These are phyloP conservation scores for Alnus rubra DNA, from an alignment of 306 rosid genomes.

Conservation along the genomic window DNA sequence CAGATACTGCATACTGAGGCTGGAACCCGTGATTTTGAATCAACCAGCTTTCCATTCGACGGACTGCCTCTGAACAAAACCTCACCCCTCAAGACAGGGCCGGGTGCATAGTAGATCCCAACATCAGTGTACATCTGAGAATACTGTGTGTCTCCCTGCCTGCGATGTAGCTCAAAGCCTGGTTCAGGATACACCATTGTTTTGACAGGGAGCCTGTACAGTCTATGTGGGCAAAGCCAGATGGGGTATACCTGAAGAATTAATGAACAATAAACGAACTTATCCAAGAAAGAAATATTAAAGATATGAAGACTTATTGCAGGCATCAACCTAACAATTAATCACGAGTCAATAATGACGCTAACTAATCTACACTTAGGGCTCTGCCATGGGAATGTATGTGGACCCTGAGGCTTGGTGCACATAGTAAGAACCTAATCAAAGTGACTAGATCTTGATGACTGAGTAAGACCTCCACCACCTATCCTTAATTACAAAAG, in stretches of 20 bases:
- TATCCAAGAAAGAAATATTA: neutral
- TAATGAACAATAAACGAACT: conserved; percentile 7
- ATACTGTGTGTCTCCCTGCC: conserved; percentile 86
- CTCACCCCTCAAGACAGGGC: conserved; percentile 93
- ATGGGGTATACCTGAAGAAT: conserved; percentile 75
- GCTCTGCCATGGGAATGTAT: no score
- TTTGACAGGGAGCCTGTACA: conserved; percentile 73
- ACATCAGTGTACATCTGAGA: conserved; percentile 97
- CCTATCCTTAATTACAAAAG: no score
- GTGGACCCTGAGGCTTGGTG: no score
- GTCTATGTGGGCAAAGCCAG: conserved; percentile 94
- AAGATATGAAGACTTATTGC: neutral
- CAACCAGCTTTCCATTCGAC: conserved; percentile 75
- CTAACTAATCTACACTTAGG: neutral
- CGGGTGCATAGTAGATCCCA: conserved; percentile 92
- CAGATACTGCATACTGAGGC: conserved; percentile 95
- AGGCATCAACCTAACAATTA: neutral
- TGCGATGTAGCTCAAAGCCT: conserved; percentile 79
- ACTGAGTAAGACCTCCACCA: no score
- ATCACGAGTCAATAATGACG: neutral
- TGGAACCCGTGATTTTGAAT: conserved; percentile 89
- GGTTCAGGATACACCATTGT: conserved; percentile 85
- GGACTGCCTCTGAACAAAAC: conserved; percentile 83
- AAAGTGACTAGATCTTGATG: no score
- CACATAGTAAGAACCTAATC: no score